Evolutionary conservation across 1,284 basidiomycete genomes (phyloP).

Genomic region (Naganishia albida): DNA sequence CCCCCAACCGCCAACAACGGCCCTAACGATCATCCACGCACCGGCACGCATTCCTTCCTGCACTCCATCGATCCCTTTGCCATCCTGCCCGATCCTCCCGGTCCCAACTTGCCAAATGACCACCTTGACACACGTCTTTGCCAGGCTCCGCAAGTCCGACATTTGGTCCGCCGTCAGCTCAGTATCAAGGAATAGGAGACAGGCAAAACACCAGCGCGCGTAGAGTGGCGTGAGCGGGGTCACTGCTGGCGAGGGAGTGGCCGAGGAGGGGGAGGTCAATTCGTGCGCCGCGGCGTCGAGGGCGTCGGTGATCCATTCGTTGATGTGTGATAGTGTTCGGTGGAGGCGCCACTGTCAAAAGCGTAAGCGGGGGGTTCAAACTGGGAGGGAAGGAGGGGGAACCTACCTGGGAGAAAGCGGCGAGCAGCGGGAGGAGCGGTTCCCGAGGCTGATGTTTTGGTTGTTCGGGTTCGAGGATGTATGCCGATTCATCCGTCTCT

Average conservation of each 20-base stretch:
- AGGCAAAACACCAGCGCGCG: constrained; percentile 33
- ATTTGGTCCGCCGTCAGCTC: constrained; percentile 28
- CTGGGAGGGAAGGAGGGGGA: not conserved
- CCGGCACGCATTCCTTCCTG: constrained; percentile 40
- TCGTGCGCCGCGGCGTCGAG: constrained; percentile 13
- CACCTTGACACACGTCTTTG: constrained; percentile 31
- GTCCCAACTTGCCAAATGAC: constrained; percentile 32
- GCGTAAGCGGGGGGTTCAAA: not conserved
- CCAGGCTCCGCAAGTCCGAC: constrained; percentile 29
- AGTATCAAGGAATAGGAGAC: constrained; percentile 30
- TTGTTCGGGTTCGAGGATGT: constrained; percentile 28
- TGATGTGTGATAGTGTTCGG: constrained; percentile 12
- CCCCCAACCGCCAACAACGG: constrained; percentile 75
- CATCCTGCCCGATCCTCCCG: constrained; percentile 12
- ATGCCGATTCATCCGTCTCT: constrained; percentile 4
- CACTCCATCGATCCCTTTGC: constrained; percentile 14
- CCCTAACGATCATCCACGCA: constrained; percentile 82
- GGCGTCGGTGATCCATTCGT: constrained; percentile 21
- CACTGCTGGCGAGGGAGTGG: not conserved
- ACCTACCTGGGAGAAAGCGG: constrained; percentile 26
- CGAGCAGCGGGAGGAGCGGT: constrained; percentile 16
- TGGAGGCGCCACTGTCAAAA: constrained; percentile 13
- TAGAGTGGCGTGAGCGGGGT: constrained; percentile 27
- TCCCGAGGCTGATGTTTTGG: constrained; percentile 18
- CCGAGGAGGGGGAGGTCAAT: not conserved